Base-by-base conservation (phyloP, 192 early-diverging fungal genomes). In the Kappamyces sp. region DNA sequence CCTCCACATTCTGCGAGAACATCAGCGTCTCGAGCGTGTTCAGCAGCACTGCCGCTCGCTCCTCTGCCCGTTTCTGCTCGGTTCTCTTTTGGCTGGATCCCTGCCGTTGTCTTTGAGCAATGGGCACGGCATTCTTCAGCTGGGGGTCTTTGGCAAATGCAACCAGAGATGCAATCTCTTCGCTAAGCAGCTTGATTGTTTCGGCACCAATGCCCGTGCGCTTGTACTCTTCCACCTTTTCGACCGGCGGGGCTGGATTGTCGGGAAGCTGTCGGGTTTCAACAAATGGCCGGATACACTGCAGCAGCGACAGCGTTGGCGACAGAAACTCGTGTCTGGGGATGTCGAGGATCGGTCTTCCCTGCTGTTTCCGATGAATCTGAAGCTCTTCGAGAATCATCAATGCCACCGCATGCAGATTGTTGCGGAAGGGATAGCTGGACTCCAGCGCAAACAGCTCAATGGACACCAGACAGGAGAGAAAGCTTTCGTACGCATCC, bases 21-120 rank as follows among this genome's bases (percentile, higher is more conserved):
- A 53, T 53, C 31, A 53, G 15, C 13, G 12, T 7, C 13, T 53
- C 51, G 3, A 53, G 37, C n/a, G 38, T 40, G 38, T 53, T 40
- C 23, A 53, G 15, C 34, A 57, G 5, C 3, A 57, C 54, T 3
- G 5, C 38, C 9, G 54, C 54, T n/a, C 33, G 42, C 23, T 57
- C 54, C 5, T 57, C 3, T 2, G 54, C 54, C 1, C 42, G 3
- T 57, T 57, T 57, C 33, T 57, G 54, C 5, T 57, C 36, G 8
- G 33, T 15, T 40, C 31, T 23, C 59, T 49, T 60, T 37, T 48
- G 47, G 39, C 15, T 52, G 12, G 15, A 52, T 33, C 9, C 15
- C 32, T 37, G 9, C 4, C 39, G 41, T 4, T 7, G 3, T 2
- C 5, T 32, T 46, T 58, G 41, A 34, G 51, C 12, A 4, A 57